Conservation (phyloP, 441 rosid species). For the Raphanus hybrid region DNA sequence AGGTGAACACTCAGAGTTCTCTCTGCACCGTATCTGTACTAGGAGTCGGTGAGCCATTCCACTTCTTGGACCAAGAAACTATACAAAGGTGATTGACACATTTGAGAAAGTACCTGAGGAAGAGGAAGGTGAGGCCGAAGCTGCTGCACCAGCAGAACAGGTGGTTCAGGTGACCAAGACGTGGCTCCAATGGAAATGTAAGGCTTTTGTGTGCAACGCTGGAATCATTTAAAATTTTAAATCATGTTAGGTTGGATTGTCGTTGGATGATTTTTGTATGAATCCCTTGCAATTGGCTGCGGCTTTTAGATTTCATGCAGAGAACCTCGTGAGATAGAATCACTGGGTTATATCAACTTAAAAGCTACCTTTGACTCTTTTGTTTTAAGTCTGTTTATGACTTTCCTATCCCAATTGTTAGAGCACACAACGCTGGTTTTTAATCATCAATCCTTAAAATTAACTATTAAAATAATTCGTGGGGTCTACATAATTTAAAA, state of each 20-base stretch:
- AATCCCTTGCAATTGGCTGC: constrained; percentile 16
- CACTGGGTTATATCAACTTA: not conserved
- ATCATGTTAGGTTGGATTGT: constrained; percentile 23
- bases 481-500: no score
- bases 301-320: not conserved
- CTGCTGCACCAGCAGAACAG: constrained; percentile 36
- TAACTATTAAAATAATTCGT: no score
- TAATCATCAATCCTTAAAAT: no score
- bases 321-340: not conserved
- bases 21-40: constrained; percentile 81
- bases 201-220: constrained; percentile 25
- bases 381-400: not conserved
- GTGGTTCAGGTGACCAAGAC: constrained; percentile 46
- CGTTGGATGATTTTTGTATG: constrained; percentile 20
- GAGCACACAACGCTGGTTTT: no score
- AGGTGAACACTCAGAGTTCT: constrained; percentile 81
- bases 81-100: constrained; percentile 73
- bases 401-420: not conserved
- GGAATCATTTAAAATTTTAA: not conserved
- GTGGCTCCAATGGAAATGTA: constrained; percentile 80
- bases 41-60: constrained; percentile 77
- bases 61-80: constrained; percentile 69
- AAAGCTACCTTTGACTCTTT: not conserved
- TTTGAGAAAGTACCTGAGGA: constrained; percentile 67
- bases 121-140: constrained; percentile 50